Percentiles rank a stretch among this genome's conserved stretches.
These are phyloP conservation scores for Globisporangium camurandrum DNA, from an alignment of 352 stramenopile species.

Conservation along the genomic window DNA sequence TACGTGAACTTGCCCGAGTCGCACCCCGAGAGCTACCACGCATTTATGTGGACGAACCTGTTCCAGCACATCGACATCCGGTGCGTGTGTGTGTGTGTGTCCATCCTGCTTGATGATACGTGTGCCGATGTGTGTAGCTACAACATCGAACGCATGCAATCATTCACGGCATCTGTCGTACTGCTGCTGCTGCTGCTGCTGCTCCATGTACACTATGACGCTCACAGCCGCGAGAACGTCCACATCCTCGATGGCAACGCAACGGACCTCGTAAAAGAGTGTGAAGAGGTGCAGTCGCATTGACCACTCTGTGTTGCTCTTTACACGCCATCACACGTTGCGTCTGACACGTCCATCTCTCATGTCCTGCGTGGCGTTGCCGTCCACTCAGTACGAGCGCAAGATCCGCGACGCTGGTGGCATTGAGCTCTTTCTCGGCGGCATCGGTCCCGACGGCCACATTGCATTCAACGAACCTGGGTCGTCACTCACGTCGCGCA, in stretches of 20 bases:
- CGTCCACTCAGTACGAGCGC: slow-evolving; percentile 50
- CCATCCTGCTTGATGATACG: no score
- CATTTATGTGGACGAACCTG: slow-evolving; percentile 88
- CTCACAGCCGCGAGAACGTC: slow-evolving; percentile 66
- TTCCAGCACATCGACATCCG: slow-evolving; percentile 88
- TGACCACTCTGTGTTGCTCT: not conserved
- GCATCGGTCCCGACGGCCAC: slow-evolving; percentile 89
- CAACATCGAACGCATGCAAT: not conserved
- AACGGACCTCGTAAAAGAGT: slow-evolving; percentile 64
- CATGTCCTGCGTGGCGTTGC: no score
- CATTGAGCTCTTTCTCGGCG: slow-evolving; percentile 90
- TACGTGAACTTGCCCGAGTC: slow-evolving; percentile 72
- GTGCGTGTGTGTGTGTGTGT: slow-evolving; percentile 12
- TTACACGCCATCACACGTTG: not conserved
- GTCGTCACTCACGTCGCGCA: slow-evolving; percentile 70
- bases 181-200: no score
- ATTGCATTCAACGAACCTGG: slow-evolving; percentile 92
- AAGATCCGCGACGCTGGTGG: slow-evolving; percentile 77
- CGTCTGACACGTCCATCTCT: no score
- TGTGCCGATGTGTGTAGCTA: not conserved
- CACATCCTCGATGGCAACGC: slow-evolving; percentile 86
- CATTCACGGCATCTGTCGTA: no score
- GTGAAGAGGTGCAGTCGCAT: slow-evolving; percentile 32
- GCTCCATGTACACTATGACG: no score
- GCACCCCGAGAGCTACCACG: slow-evolving; percentile 85